Evolutionary conservation across 768 basidiomycete genomes (phyloP).

Genomic region (Cubamyces lactineus): DNA sequence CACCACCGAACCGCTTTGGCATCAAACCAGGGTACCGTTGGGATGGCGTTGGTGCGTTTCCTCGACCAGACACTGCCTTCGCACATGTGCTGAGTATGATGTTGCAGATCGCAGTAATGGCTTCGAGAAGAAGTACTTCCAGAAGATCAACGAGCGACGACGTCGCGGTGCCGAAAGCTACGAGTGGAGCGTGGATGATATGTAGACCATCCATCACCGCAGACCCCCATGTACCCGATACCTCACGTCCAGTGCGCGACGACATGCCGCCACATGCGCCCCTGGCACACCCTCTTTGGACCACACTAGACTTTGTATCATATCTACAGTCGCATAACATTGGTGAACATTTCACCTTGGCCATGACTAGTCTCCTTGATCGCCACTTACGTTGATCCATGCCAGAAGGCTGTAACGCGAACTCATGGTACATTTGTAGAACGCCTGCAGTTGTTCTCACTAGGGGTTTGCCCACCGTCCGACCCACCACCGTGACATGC

Average conservation of each 20-base stretch:
- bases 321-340: neutral
- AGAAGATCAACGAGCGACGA: conserved; percentile 74
- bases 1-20: conserved; percentile 93
- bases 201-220: conserved; percentile 50
- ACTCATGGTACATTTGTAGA: too few relatives aligned
- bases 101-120: conserved; percentile 84
- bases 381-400: too few relatives aligned
- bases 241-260: too few relatives aligned
- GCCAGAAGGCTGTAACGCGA: too few relatives aligned
- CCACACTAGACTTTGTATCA: neutral
- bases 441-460: too few relatives aligned
- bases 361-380: too few relatives aligned
- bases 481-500: conserved; percentile 66
- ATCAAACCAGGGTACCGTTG: conserved; percentile 96
- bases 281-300: too few relatives aligned
- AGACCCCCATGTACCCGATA: too few relatives aligned
- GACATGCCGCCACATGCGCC: too few relatives aligned
- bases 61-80: neutral
- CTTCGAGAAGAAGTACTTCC: conserved; percentile 92
- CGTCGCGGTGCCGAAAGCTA: conserved; percentile 75
- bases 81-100: neutral
- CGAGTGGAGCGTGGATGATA: conserved; percentile 90
- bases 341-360: too few relatives aligned
- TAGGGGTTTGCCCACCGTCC: conserved; percentile 46
- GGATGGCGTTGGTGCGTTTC: conserved; percentile 90